These are phyloP conservation scores for Jamesozyma piceae DNA, from an alignment of 805 yeast species.

Conservation along the genomic window DNA sequence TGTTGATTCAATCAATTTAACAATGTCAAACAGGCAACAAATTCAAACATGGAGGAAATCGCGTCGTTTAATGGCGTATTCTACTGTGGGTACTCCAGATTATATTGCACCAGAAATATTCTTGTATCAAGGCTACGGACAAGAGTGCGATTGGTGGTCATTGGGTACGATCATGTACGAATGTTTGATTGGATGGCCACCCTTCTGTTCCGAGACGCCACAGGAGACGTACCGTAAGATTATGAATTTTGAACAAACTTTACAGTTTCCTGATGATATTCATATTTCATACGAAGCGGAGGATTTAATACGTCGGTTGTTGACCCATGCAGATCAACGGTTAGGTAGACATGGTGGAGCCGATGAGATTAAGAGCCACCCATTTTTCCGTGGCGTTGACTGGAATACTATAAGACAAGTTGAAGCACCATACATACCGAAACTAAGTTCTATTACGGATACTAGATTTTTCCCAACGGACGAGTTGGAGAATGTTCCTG, in stretches of 20 bases:
- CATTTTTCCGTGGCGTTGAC: conserved; percentile 91
- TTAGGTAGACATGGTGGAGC: conserved; percentile 89
- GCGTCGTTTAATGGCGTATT: conserved; percentile 85
- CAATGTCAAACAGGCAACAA: conserved; percentile 90
- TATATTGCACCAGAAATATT: conserved; percentile 94
- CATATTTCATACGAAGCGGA: conserved; percentile 84
- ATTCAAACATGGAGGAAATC: conserved; percentile 95
- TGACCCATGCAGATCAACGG: conserved; percentile 71
- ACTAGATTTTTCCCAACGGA: conserved; percentile 97
- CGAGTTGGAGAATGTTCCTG: conserved; percentile 90
- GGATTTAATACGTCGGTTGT: conserved; percentile 66
- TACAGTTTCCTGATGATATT: conserved; percentile 84
- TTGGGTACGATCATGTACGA: conserved; percentile 94
- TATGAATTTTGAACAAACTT: conserved; percentile 80
- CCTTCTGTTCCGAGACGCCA: conserved; percentile 90
- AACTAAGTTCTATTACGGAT: conserved; percentile 84
- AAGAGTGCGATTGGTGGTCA: conserved; percentile 98
- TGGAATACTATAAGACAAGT: conserved; percentile 84
- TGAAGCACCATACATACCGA: conserved; percentile 90
- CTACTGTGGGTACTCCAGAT: conserved; percentile 95
- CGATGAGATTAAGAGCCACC: conserved; percentile 79
- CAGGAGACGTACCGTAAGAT: conserved; percentile 90
- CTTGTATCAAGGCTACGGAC: conserved; percentile 88
- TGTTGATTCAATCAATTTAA: conserved; percentile 90
- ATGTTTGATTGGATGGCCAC: conserved; percentile 95